Base-by-base conservation (phyloP, 192 early-diverging fungal genomes). In the Paraglomus brasilianum region DNA sequence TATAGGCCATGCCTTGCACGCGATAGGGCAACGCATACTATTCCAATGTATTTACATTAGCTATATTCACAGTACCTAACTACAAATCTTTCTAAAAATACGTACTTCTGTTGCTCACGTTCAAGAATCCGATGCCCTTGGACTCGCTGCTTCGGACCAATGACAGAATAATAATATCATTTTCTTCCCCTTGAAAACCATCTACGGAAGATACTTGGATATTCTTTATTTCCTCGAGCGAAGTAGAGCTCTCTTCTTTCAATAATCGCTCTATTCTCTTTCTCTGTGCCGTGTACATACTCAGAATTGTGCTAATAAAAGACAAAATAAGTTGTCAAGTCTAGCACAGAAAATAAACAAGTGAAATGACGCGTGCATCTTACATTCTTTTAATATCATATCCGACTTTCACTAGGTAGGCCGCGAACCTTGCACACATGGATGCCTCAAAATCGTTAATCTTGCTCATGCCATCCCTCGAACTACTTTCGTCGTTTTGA, bases 111-210 rank as follows among this genome's bases (percentile, higher is more conserved):
- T 86, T 86, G 39, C 71, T 73, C 0, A 81, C 88, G 62, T 85
- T 91, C 24, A 95, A 75, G 74, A 95, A 95, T 8, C 92, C 93
- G 63, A 97, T 98, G 44, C 73, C 74, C 56, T 86, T 89, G 55
- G 81, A 82, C 45, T 94, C 91, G 75, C 94, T 95, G 67, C 94
- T 96, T 45, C 97, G 88, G 48, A 99, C 97, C 68, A 95, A 89
- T 22, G 91, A 91, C 45, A 99, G 76, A 40, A 99, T 95, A 58
- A 99, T 96, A 60, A 97, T 95, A 70, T 98, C 95, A 77, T 97
- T 98, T 76, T 99, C 97, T 59, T 96, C 93, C 41, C 97, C 97
- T 76, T 99, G 96, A 80, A 94, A 99, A 2, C 93, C 95, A 73
- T 97, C 95, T 2, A 99, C 96, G 42, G 89, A 93, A n/a, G 89